Evolutionary conservation across 2,329 filamentous ascomycete species (phyloP).

Genomic region (Acrodontium crateriforme): DNA sequence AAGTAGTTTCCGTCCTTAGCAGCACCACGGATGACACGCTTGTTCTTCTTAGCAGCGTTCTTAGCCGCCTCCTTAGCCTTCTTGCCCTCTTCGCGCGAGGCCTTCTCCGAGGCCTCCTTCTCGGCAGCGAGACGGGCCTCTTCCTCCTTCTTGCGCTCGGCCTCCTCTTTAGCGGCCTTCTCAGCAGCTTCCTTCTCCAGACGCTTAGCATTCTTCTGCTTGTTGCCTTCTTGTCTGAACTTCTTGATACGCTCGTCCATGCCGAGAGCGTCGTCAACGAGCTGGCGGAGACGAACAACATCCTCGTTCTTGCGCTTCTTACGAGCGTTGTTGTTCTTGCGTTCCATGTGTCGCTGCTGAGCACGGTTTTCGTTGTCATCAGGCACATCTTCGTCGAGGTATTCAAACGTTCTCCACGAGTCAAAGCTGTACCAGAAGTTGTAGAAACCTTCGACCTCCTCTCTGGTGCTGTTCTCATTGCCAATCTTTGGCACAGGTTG

Average conservation of each 20-base stretch:
- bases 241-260: slow-evolving; percentile 93
- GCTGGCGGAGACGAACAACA: slow-evolving; percentile 72
- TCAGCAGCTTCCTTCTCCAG: slow-evolving; percentile 83
- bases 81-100: slow-evolving; percentile 68
- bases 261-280: slow-evolving; percentile 75
- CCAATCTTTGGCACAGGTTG: slow-evolving; percentile 83
- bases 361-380: slow-evolving; percentile 98
- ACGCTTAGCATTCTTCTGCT: slow-evolving; percentile 91
- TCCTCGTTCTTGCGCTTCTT: slow-evolving; percentile 99
- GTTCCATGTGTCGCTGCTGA: slow-evolving; percentile 95
- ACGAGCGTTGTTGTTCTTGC: slow-evolving; percentile 93
- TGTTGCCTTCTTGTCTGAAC: slow-evolving; percentile 84
- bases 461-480: slow-evolving; percentile 67
- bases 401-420: slow-evolving; percentile 95
- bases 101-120: slow-evolving; percentile 76
- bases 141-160: slow-evolving; percentile 67
- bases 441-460: slow-evolving; percentile 91
- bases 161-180: slow-evolving; percentile 76
- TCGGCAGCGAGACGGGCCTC: slow-evolving; percentile 69
- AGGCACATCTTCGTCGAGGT: slow-evolving; percentile 95
- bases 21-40: slow-evolving; percentile 83
- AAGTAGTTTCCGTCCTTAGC: slow-evolving; percentile 99
- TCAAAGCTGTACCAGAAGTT: slow-evolving; percentile 99
- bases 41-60: slow-evolving; percentile 99
- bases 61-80: slow-evolving; percentile 98